These are phyloP conservation scores for Nemania sp. DNA, from an alignment of 2,329 filamentous ascomycete species.

Conservation along the genomic window DNA sequence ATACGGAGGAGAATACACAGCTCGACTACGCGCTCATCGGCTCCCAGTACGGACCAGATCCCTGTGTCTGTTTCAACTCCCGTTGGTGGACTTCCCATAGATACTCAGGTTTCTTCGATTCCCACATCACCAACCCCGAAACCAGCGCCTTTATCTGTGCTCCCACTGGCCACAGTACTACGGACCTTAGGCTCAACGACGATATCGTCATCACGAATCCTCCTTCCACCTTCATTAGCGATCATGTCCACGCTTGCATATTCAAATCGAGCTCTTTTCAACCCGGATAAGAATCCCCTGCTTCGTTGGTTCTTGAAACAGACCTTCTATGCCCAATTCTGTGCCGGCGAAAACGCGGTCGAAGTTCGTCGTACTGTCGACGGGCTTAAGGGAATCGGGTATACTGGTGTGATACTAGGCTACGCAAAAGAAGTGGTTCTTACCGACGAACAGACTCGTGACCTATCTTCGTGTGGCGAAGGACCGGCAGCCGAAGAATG, in stretches of 20 bases:
- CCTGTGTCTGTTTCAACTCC: conserved; percentile 37
- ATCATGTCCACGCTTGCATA: conserved; percentile 77
- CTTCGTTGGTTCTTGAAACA: conserved; percentile 78
- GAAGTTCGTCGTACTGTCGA: conserved; percentile 77
- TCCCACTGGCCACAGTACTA: conserved; percentile 74
- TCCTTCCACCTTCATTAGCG: conserved; percentile 77
- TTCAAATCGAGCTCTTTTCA: conserved; percentile 73
- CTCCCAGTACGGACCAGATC: conserved; percentile 43
- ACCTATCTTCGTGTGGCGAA: conserved; percentile 59
- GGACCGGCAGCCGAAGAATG: conserved; percentile 62
- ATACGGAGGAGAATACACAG: conserved; percentile 47
- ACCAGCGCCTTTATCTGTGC: conserved; percentile 67
- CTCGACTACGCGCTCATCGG: conserved; percentile 36
- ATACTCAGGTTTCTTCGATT: conserved; percentile 32
- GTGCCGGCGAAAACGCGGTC: conserved; percentile 78
- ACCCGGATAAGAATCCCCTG: conserved; percentile 80
- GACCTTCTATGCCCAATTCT: conserved; percentile 93
- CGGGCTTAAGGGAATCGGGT: conserved; percentile 78
- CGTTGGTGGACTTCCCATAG: conserved; percentile 36
- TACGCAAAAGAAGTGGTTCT: conserved; percentile 87
- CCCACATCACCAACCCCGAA: conserved; percentile 43
- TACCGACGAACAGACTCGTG: conserved; percentile 63
- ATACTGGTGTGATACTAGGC: conserved; percentile 84
- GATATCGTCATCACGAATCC: conserved; percentile 75
- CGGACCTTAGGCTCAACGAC: conserved; percentile 76